Evolutionary conservation across 768 basidiomycete genomes (phyloP), one percentile per base, ranked within the genome.

Genomic region (Lyophyllum shimeji): DNA sequence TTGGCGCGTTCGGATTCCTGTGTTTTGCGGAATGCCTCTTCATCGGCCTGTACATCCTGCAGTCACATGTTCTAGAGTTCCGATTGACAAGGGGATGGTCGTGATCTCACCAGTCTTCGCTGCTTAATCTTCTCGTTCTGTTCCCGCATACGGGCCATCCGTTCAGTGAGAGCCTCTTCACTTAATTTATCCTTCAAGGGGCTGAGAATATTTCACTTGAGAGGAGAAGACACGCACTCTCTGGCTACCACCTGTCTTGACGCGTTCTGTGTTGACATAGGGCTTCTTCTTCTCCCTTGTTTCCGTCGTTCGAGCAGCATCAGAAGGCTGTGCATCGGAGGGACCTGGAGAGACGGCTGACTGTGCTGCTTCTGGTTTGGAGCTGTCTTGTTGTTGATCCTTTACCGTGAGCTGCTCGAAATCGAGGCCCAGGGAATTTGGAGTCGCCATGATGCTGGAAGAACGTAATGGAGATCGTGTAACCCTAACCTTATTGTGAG

Each of bases 231-330:
- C 50, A 70, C 76, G 55, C 69, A 91, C 91, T 67, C 88, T 81
- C 61, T 87, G 86, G 23, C 78, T 63, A 15, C 89, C 91, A 13
- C 90, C 90, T 8, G 91, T 93, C 73, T 83, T 90, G 74, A 93
- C 86, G 70, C 90, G 87, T 65, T 92, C 89, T 7, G 80, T 85
- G 70, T 93, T 92, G 45, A 90, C 77, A 76, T 93, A 93, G 2
- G 87, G 87, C 59, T 80, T 83, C 71, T 82, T 85, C 73, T 84
- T 84, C 64, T 83, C 78, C 65, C 70, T 74, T 55, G 63, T 56
- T 29, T 67, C 63, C 24, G 60, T 59, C 24, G 60, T 58, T 50
- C 56, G 52, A 42, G 60, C 52, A 34, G 59, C 58, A 15, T 65
- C 43, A 7, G 71, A 40, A 29, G 45, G 24, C 13, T 57, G 43